Conservation (phyloP, 768 basidiomycete genomes). For the Trametes coccinea region DNA sequence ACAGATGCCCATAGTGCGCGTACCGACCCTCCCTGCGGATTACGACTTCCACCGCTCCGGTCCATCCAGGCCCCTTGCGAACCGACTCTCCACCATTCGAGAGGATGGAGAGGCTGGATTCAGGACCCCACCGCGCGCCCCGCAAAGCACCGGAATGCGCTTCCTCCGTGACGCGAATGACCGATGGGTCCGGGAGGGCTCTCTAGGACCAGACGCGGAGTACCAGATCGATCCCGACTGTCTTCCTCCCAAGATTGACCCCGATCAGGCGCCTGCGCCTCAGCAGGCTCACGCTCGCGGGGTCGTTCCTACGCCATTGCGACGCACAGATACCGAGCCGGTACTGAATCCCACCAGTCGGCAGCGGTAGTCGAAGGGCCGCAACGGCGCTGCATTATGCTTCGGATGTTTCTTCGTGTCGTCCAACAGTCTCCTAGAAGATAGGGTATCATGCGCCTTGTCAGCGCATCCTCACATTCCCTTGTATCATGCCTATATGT, state of each 20-base stretch:
- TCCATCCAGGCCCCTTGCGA: neutral
- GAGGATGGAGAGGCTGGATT: neutral
- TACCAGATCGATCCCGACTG: neutral
- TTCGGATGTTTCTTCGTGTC: too few relatives aligned
- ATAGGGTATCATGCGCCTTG: neutral
- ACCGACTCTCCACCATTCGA: slow-evolving; percentile 3
- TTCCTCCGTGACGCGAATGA: slow-evolving; percentile 1
- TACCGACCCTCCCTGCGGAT: slow-evolving; percentile 8
- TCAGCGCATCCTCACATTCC: neutral
- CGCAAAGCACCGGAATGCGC: slow-evolving; percentile 1
- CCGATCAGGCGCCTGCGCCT: neutral
- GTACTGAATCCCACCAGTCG: neutral
- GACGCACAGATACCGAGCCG: slow-evolving; percentile 10
- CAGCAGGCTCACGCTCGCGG: neutral
- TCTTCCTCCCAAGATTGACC: slow-evolving; percentile 6
- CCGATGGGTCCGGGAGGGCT: slow-evolving; percentile 8
- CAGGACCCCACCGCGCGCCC: neutral
- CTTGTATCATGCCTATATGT: neutral
- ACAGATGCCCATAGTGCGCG: slow-evolving; percentile 11
- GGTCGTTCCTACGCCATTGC: neutral
- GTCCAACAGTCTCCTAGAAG: too few relatives aligned
- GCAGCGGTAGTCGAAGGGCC: neutral
- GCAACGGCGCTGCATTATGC: too few relatives aligned
- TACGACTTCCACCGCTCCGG: slow-evolving; percentile 2
- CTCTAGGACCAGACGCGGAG: slow-evolving; percentile 1